A percentile compares a stretch with the other conserved stretches of the same genome.
phyloP scores from a whole-genome alignment of 768 basidiomycete species.

The Boletus reticuloceps region DNA sequence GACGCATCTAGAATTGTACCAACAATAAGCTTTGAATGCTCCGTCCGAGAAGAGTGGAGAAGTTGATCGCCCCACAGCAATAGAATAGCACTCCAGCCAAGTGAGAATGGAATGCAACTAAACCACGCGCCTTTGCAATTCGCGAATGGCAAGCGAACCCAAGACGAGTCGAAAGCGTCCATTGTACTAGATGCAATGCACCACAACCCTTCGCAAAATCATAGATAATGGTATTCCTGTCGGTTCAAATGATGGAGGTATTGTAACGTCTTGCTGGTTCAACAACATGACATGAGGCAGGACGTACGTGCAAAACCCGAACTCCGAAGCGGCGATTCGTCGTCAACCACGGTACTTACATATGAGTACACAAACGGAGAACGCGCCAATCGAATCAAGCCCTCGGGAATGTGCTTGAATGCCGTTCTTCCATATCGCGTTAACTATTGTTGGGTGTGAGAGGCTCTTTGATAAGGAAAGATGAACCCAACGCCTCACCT shows the following conservation, averaged over 20 bases:
- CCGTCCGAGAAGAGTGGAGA: background rate
- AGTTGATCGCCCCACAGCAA: background rate
- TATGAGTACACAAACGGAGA: background rate
- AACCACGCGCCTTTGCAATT: background rate
- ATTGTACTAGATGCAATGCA: no score
- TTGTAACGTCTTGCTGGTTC: background rate
- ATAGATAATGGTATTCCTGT: background rate
- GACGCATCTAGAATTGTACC: background rate
- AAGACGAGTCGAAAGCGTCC: background rate
- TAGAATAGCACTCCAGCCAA: background rate
- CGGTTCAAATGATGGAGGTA: no score
- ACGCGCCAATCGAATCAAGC: background rate
- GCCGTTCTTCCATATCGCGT: background rate
- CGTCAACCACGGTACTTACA: background rate
- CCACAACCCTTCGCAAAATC: no score
- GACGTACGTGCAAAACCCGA: background rate
- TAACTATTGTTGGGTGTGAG: background rate
- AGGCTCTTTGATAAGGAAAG: background rate
- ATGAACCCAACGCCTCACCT: background rate
- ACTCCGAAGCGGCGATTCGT: background rate
- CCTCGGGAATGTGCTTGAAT: background rate
- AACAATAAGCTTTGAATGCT: constrained; percentile 14
- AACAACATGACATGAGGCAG: background rate
- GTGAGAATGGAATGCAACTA: background rate
- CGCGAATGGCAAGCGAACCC: background rate